Percentiles rank a stretch among this genome's conserved stretches.
Conservation (phyloP, 805 yeast species). For the Nakazawaea ishiwadae region DNA sequence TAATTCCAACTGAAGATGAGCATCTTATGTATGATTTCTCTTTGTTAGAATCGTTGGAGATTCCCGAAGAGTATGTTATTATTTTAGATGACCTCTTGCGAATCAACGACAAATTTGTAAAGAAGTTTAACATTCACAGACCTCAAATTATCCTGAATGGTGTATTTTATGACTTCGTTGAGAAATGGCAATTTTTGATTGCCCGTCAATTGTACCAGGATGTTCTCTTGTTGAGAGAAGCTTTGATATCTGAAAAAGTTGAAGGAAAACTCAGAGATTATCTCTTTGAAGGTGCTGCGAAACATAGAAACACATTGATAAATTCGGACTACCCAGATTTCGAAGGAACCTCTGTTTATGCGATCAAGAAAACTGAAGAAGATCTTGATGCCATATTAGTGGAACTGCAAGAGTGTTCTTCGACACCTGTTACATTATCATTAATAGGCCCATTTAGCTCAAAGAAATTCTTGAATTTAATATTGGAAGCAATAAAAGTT, state of each 20-base stretch:
- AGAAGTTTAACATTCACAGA: constrained; percentile 34
- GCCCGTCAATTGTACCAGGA: constrained; percentile 55
- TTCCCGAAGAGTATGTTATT: constrained; percentile 10
- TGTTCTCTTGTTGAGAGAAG: constrained; percentile 27
- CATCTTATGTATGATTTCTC: background rate
- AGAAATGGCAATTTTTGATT: constrained; percentile 52
- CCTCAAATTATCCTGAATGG: constrained; percentile 73
- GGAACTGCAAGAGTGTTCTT: background rate
- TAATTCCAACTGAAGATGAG: background rate
- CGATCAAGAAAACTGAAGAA: constrained; percentile 21
- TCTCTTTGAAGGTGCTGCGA: constrained; percentile 37
- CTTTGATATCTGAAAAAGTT: constrained; percentile 24
- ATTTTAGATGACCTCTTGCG: constrained; percentile 18
- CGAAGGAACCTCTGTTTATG: constrained; percentile 6
- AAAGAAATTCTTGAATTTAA: constrained; percentile 34
- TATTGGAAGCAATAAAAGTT: constrained; percentile 29
- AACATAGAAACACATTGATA: constrained; percentile 43
- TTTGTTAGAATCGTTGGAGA: constrained; percentile 3
- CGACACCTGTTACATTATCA: constrained; percentile 32
- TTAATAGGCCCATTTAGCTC: constrained; percentile 54
- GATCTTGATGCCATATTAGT: constrained; percentile 29
- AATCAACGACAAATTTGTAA: constrained; percentile 21
- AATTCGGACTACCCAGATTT: constrained; percentile 40
- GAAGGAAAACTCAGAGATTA: constrained; percentile 29
- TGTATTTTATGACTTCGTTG: constrained; percentile 46